Conservation (phyloP, 768 basidiomycete genomes). For the Termitomyces sp. region DNA sequence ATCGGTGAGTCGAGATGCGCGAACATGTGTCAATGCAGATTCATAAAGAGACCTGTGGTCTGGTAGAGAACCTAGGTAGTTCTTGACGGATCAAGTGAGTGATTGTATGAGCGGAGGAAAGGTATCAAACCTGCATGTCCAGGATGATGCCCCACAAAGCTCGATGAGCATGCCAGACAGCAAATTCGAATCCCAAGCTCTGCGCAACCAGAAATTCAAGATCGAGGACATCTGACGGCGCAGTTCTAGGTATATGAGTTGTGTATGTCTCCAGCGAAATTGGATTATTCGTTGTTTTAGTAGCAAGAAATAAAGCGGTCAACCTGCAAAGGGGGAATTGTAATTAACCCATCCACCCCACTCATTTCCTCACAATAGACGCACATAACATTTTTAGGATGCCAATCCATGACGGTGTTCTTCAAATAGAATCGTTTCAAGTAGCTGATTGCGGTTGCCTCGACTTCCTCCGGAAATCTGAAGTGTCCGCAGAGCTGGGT, state of each 20-base stretch:
- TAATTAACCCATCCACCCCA: neutral
- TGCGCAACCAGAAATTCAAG: constrained; percentile 96
- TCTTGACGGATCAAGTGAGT: constrained; percentile 32
- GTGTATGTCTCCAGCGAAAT: constrained; percentile 86
- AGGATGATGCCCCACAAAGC: constrained; percentile 87
- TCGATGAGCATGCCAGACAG: constrained; percentile 86
- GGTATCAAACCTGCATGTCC: constrained; percentile 68
- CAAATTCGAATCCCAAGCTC: constrained; percentile 90
- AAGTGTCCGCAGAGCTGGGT: constrained; percentile 80
- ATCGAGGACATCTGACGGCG: constrained; percentile 80
- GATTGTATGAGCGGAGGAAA: neutral
- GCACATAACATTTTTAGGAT: constrained; percentile 97
- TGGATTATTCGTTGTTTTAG: constrained; percentile 95
- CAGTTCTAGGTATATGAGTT: constrained; percentile 75
- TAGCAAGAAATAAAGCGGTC: constrained; percentile 90
- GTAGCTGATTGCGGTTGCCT: constrained; percentile 88
- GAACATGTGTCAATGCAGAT: constrained; percentile 58
- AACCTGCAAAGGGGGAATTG: constrained; percentile 52
- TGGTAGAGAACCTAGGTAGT: constrained; percentile 44
- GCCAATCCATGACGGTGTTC: constrained; percentile 99
- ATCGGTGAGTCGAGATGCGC: constrained; percentile 84
- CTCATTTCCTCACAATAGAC: constrained; percentile 18
- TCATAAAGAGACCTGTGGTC: constrained; percentile 59
- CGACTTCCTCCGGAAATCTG: constrained; percentile 87
- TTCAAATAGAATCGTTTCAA: constrained; percentile 95